Percentiles rank a stretch among this genome's conserved stretches.
phyloP scores from a whole-genome alignment of 495 filamentous ascomycete species.

The Darksidea phi region DNA sequence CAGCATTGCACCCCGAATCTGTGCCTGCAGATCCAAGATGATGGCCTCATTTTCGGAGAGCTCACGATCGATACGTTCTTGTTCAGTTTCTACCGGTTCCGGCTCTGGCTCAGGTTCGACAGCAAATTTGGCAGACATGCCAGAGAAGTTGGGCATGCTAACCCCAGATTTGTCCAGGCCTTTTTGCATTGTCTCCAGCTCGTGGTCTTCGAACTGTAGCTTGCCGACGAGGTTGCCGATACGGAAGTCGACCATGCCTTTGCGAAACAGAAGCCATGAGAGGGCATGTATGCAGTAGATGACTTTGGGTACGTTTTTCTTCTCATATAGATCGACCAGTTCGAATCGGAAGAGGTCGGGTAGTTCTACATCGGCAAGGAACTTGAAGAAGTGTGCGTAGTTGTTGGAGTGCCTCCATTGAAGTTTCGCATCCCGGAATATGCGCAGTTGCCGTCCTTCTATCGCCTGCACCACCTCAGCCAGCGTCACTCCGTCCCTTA shows the following conservation, averaged over 20 bases:
- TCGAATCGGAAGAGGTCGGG: constrained; percentile 99
- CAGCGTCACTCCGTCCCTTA: constrained; percentile 90
- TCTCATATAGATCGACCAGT: constrained; percentile 96
- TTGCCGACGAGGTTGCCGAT: constrained; percentile 99
- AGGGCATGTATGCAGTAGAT: constrained; percentile 98
- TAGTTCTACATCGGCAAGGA: constrained; percentile 87
- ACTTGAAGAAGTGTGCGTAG: constrained; percentile 89
- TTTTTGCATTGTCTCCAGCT: constrained; percentile 94
- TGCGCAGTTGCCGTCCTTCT: constrained; percentile 67
- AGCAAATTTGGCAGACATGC: constrained; percentile 93
- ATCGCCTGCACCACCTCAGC: constrained; percentile 95
- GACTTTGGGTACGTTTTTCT: constrained; percentile 99
- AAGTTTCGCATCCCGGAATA: constrained; percentile 78
- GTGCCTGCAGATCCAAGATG: constrained; percentile 79
- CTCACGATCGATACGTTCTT: constrained; percentile 84
- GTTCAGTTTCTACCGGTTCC: constrained; percentile 79
- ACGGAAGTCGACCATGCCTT: constrained; percentile 89
- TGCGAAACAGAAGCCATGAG: constrained; percentile 91
- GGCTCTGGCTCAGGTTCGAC: constrained; percentile 64
- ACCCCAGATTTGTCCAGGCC: constrained; percentile 91
- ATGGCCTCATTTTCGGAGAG: constrained; percentile 68
- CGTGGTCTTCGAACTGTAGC: constrained; percentile 95
- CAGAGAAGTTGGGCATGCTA: constrained; percentile 95
- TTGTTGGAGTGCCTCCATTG: constrained; percentile 98
- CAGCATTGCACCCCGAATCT: constrained; percentile 77